Conservation (phyloP, 2,329 filamentous ascomycete genomes). For the Fusarium anguioides region DNA sequence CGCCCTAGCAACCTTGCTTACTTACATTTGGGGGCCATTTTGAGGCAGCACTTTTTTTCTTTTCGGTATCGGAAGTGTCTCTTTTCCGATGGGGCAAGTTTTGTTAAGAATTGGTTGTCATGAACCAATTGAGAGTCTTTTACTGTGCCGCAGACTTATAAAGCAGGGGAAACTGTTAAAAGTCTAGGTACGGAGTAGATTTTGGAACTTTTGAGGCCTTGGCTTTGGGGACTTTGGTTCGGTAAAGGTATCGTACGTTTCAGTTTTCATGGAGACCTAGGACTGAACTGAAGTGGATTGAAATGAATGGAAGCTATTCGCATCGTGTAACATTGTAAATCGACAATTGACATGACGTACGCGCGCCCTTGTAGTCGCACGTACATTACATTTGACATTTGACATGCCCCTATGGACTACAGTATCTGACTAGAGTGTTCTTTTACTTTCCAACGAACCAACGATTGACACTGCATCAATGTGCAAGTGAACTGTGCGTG, state of each 20-base stretch:
- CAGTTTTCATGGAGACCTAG: too few relatives aligned
- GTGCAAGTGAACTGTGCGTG: slow-evolving; percentile 19
- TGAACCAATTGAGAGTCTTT: slow-evolving; percentile 13
- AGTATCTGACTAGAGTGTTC: background rate
- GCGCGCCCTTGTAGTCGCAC: slow-evolving; percentile 28
- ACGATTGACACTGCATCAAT: background rate
- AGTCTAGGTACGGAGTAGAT: background rate
- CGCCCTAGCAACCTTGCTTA: slow-evolving; percentile 9
- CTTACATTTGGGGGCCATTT: slow-evolving; percentile 30
- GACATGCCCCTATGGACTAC: too few relatives aligned
- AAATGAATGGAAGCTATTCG: slow-evolving; percentile 24
- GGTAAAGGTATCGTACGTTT: too few relatives aligned
- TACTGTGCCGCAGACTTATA: slow-evolving; percentile 1
- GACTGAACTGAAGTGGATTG: too few relatives aligned
- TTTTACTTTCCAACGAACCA: slow-evolving; percentile 3
- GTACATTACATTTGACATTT: background rate
- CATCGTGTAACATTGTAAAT: background rate
- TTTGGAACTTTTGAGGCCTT: background rate
- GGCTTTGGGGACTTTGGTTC: slow-evolving; percentile 25
- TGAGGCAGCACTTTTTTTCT: background rate
- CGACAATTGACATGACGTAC: slow-evolving; percentile 3
- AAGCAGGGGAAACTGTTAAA: background rate
- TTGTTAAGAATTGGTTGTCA: slow-evolving; percentile 9
- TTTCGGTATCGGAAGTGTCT: background rate
- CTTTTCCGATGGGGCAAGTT: background rate